A percentile compares a stretch with the other conserved stretches of the same genome.
These are phyloP conservation scores for Metschnikowia sp. DNA, from an alignment of 805 yeast species.

Conservation along the genomic window DNA sequence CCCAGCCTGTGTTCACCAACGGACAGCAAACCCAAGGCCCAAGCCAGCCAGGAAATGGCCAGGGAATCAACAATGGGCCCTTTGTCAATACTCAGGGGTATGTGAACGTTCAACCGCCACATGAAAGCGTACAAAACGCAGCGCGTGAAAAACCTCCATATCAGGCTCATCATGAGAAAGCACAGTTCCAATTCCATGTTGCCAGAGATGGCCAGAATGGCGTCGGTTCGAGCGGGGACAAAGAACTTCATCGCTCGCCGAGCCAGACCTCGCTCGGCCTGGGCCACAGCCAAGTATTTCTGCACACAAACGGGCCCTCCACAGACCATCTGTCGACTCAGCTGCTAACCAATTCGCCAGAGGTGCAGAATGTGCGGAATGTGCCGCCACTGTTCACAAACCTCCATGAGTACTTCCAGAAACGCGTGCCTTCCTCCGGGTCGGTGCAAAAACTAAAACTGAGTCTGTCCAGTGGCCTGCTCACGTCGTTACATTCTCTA, in stretches of 20 bases:
- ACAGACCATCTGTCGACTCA: slow-evolving; percentile 26
- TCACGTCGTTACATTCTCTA: slow-evolving; percentile 15
- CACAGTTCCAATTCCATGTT: neutral
- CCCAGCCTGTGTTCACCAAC: too few relatives aligned
- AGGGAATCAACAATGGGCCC: neutral
- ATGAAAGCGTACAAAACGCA: too few relatives aligned
- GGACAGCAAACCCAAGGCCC: neutral
- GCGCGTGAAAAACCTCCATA: too few relatives aligned
- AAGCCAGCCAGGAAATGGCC: neutral
- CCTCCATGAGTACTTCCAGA: slow-evolving; percentile 33
- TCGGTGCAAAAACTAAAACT: slow-evolving; percentile 23
- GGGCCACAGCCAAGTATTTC: slow-evolving; percentile 22
- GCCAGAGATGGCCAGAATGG: neutral
- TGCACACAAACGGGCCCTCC: slow-evolving; percentile 22
- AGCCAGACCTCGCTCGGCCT: slow-evolving; percentile 27
- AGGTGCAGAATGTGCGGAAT: slow-evolving; percentile 13
- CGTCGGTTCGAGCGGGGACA: neutral
- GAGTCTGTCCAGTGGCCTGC: slow-evolving; percentile 18
- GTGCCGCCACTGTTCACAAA: slow-evolving; percentile 27
- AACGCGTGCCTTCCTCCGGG: slow-evolving; percentile 18
- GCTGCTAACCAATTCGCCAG: slow-evolving; percentile 37
- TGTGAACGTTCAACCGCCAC: too few relatives aligned
- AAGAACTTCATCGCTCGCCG: slow-evolving; percentile 23
- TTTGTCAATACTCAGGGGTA: neutral
- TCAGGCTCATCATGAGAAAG: neutral